phyloP scores from a whole-genome alignment of 2,329 filamentous ascomycete species.

The Pseudogymnoascus sp. region DNA sequence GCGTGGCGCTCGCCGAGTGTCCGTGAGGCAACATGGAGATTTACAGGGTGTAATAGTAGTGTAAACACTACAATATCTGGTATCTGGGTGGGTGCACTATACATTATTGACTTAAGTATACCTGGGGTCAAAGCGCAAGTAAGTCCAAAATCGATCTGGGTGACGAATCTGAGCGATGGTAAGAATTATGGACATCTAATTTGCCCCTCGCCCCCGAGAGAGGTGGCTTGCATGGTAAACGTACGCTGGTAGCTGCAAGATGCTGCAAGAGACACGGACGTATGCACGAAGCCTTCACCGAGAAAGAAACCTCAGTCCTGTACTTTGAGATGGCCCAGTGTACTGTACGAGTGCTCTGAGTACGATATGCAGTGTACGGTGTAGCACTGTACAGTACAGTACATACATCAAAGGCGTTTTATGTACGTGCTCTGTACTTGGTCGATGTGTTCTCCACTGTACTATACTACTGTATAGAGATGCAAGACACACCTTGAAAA shows the following conservation, averaged over 20 bases:
- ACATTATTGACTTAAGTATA: neutral
- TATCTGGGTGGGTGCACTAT: too few species aligned
- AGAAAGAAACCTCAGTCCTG: too few species aligned
- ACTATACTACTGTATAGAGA: neutral
- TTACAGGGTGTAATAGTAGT: neutral
- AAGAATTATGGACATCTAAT: neutral
- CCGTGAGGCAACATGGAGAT: neutral
- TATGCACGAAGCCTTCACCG: too few species aligned
- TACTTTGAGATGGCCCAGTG: too few species aligned
- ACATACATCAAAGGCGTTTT: neutral
- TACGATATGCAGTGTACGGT: too few species aligned
- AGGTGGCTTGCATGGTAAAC: neutral
- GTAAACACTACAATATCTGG: too few species aligned
- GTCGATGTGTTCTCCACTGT: neutral
- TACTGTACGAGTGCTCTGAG: too few species aligned
- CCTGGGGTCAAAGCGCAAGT: neutral
- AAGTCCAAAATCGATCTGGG: neutral
- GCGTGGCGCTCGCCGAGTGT: neutral
- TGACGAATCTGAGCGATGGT: neutral
- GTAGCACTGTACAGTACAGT: too few species aligned
- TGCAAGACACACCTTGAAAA: too few species aligned
- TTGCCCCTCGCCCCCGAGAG: neutral
- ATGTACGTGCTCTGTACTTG: neutral
- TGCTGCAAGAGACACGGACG: too few species aligned
- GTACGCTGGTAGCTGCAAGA: too few species aligned